Percentiles rank a stretch among this genome's conserved stretches.
Evolutionary conservation across 345 rosid genomes (phyloP).

Genomic region (Adansonia digitata): DNA sequence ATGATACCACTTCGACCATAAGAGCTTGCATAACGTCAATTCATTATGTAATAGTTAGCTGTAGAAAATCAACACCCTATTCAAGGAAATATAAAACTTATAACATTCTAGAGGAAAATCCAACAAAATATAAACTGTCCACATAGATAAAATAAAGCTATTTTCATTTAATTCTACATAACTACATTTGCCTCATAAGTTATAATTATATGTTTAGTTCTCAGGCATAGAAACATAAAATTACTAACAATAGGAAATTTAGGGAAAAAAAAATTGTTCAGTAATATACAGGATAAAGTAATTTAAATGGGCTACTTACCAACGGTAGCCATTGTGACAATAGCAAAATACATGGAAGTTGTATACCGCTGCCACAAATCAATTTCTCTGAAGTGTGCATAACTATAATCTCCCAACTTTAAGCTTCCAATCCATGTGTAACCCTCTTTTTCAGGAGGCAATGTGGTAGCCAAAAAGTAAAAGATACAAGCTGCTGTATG

Average conservation of each 20-base stretch:
- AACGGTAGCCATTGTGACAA: slow-evolving; percentile 86
- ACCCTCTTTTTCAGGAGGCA: slow-evolving; percentile 58
- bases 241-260: neutral
- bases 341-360: slow-evolving; percentile 80
- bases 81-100: neutral
- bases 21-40: neutral
- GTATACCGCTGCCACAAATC: slow-evolving; percentile 74
- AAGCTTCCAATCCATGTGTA: slow-evolving; percentile 93
- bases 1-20: neutral
- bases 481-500: slow-evolving; percentile 91
- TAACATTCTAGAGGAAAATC: neutral
- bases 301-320: slow-evolving; percentile 42
- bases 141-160: neutral
- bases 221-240: neutral
- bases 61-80: neutral
- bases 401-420: slow-evolving; percentile 69
- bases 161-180: neutral
- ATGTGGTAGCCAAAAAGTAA: slow-evolving; percentile 78
- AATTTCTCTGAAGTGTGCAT: slow-evolving; percentile 64
- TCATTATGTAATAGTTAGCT: neutral
- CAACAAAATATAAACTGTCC: neutral
- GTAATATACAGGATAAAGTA: neutral
- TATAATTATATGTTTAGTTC: neutral
- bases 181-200: neutral
- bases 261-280: neutral